A percentile compares a stretch with the other conserved stretches of the same genome.
Conservation (phyloP, 768 basidiomycete species). For the Fistulinella prunicolor region DNA sequence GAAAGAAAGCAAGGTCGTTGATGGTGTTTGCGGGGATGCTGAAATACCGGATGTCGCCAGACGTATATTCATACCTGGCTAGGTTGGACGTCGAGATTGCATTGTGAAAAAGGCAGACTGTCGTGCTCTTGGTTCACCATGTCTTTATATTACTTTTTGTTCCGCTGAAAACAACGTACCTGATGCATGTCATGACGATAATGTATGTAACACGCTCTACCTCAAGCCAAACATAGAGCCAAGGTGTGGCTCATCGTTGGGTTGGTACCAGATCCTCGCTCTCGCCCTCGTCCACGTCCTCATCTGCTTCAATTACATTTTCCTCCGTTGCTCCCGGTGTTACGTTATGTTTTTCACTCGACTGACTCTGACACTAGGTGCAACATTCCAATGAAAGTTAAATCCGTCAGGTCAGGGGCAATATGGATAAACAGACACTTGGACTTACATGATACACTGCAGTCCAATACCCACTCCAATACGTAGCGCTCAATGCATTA, state of each 20-base stretch:
- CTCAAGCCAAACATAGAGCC: background rate
- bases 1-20: conserved; percentile 79
- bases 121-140: background rate
- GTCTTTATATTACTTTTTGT: background rate
- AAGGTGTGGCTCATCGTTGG: conserved; percentile 22
- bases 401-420: background rate
- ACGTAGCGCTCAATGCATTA: conserved; percentile 74
- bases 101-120: conserved; percentile 36
- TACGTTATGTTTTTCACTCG: conserved; percentile 15
- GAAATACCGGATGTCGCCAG: conserved; percentile 86
- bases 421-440: background rate
- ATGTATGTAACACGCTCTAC: background rate
- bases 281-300: conserved; percentile 9
- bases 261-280: conserved; percentile 29
- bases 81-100: conserved; percentile 85
- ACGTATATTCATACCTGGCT: conserved; percentile 86
- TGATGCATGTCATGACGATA: conserved; percentile 3
- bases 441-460: conserved; percentile 75
- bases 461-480: conserved; percentile 88
- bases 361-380: conserved; percentile 34
- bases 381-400: too few species aligned
- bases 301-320: conserved; percentile 25
- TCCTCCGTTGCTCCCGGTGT: conserved; percentile 31
- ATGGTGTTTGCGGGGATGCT: conserved; percentile 88
- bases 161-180: conserved; percentile 15